These are phyloP conservation scores for Kodamaea laetipori DNA, from an alignment of 805 yeast genomes.

Conservation along the genomic window DNA sequence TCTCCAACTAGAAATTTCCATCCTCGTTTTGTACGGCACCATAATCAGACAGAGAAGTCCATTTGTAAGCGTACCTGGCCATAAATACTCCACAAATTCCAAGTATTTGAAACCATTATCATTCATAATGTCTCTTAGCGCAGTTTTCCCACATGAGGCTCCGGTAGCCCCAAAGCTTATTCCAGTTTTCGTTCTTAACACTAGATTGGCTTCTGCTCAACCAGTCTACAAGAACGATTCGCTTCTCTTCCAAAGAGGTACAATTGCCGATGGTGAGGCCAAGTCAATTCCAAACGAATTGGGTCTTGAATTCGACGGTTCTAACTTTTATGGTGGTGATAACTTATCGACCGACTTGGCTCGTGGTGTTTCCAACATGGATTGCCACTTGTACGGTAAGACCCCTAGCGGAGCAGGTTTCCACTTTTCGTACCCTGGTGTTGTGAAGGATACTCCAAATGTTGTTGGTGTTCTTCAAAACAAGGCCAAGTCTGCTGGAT, in stretches of 20 bases:
- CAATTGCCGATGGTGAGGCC: constrained; percentile 30
- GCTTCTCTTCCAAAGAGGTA: constrained; percentile 25
- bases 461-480: constrained; percentile 43
- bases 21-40: too few species aligned
- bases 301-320: constrained; percentile 34
- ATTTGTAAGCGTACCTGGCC: too few species aligned
- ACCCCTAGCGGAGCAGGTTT: constrained; percentile 47
- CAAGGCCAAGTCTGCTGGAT: constrained; percentile 31
- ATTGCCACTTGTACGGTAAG: constrained; percentile 52
- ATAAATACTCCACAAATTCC: too few species aligned
- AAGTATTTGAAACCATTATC: too few species aligned
- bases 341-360: constrained; percentile 42
- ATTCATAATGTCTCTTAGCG: too few species aligned
- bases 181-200: constrained; percentile 34
- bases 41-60: too few species aligned
- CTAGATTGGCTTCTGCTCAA: constrained; percentile 25
- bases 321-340: constrained; percentile 46
- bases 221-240: constrained; percentile 22
- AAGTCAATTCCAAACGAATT: constrained; percentile 32
- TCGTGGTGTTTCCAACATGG: constrained; percentile 36
- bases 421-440: constrained; percentile 50
- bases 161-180: constrained; percentile 30
- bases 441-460: constrained; percentile 40
- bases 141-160: too few species aligned
- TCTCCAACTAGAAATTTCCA: too few species aligned